Conservation (phyloP, 352 stramenopile species). For the Blastocystis sp. region DNA sequence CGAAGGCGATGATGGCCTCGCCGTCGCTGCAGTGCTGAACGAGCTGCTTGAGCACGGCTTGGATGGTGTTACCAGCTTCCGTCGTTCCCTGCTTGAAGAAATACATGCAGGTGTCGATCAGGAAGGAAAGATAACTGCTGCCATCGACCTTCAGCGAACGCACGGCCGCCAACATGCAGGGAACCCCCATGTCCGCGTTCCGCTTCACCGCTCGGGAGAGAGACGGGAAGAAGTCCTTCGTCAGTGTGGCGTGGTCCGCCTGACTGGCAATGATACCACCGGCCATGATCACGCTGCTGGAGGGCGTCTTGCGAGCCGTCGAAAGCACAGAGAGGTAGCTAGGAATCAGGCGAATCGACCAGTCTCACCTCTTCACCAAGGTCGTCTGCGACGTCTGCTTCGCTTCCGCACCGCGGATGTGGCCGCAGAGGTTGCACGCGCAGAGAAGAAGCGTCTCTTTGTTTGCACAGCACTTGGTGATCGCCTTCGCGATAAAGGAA, state of each 20-base stretch:
- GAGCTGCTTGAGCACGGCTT: background rate
- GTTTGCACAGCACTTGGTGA: background rate
- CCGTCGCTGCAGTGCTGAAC: constrained; percentile 19
- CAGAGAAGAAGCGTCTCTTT: background rate
- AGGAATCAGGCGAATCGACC: background rate
- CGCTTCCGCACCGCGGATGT: background rate
- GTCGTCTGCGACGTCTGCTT: background rate
- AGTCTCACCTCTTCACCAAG: background rate
- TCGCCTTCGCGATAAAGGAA: background rate
- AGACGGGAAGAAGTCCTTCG: constrained; percentile 44
- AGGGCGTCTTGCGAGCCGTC: background rate
- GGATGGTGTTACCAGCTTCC: background rate
- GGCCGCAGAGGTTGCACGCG: background rate
- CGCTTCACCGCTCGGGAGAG: constrained; percentile 37
- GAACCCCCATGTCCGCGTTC: constrained; percentile 20
- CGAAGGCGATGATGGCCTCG: background rate
- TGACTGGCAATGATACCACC: background rate
- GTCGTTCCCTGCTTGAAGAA: constrained; percentile 36
- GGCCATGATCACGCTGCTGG: constrained; percentile 2
- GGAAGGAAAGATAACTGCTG: constrained; percentile 6
- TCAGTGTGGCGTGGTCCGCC: background rate
- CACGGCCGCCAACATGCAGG: background rate
- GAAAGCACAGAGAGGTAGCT: constrained; percentile 40
- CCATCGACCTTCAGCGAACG: background rate
- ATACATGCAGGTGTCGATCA: constrained; percentile 32